Conservation (phyloP, 2,329 filamentous ascomycete species). For the Lizonia empirigonia region DNA sequence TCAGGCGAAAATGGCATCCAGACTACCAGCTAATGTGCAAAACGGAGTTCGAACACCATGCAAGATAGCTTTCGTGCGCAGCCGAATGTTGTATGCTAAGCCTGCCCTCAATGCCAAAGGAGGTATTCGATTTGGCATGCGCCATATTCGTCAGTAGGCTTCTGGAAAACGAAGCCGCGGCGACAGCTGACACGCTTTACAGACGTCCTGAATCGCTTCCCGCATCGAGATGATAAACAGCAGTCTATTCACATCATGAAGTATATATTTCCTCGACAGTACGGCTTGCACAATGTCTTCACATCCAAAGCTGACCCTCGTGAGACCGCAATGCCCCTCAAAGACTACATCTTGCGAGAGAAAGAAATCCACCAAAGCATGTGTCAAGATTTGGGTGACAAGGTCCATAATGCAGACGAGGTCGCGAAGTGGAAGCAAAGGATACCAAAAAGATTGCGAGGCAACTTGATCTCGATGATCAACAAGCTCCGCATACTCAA, state of each 20-base stretch:
- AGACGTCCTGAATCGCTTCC: constrained; percentile 82
- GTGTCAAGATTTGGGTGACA: constrained; percentile 26
- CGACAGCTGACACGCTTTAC: constrained; percentile 19
- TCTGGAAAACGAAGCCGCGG: neutral
- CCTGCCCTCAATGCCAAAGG: constrained; percentile 72
- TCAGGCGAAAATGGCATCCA: neutral
- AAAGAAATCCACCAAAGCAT: constrained; percentile 67
- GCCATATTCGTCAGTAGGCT: constrained; percentile 73
- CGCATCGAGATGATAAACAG: constrained; percentile 52
- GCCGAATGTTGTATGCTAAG: constrained; percentile 83
- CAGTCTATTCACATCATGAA: constrained; percentile 78
- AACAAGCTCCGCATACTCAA: constrained; percentile 73
- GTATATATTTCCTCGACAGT: constrained; percentile 93
- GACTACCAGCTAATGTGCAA: constrained; percentile 3
- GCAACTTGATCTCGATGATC: constrained; percentile 64
- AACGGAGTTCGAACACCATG: constrained; percentile 48
- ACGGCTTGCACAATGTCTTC: constrained; percentile 91
- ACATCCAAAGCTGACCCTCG: constrained; percentile 68
- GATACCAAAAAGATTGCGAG: constrained; percentile 72
- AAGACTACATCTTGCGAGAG: constrained; percentile 86
- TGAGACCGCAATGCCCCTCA: constrained; percentile 74
- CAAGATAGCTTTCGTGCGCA: constrained; percentile 77
- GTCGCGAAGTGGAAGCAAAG: constrained; percentile 44
- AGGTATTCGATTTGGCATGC: constrained; percentile 73
- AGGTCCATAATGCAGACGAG: constrained; percentile 23